Evolutionary conservation across 768 basidiomycete genomes (phyloP), one percentile per base, ranked within the genome.

Genomic region (Jaapia argillacea): DNA sequence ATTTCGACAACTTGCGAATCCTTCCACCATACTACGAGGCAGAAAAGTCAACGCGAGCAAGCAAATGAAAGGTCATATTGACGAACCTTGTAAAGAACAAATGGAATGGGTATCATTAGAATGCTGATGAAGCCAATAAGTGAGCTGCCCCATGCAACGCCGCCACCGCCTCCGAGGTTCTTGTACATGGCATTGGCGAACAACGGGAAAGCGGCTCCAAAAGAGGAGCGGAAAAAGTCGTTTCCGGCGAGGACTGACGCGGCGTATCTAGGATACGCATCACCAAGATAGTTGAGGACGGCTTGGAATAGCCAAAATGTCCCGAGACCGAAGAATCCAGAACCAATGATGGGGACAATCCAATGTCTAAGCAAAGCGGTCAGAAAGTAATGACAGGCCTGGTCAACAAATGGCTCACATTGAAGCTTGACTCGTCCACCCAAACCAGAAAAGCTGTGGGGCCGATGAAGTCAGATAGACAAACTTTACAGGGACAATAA

Each of bases 301-400:
- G 51, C 52, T 41, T 54, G 51, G 53, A 65, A 64, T 40, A 55
- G 54, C 36, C 62, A 54, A 45, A 58, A 59, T 16, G 60, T 53
- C 14, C 61, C 59, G 3, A 57, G 48, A 28, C 10, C 10, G 20
- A 10, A 38, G 37, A 38, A 38, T 21, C 10, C 10, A 7, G 37
- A 10, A 7, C 10, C 37, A 21, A 38, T 38, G 37, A 38, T 38
- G 10, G 37, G 37, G 10, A 38, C 37, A 7, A 22, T 10, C 10
- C 37, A 22, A 7, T 12, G 37, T 10, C 10, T 16, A 33, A 33
- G 31, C 10, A 10, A 33, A 10, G 16, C 16, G 31, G 10, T 33
- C 10, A 33, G 31, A 10, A 33, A 33, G 31, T 10, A 33, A 33
- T 33, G 31, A n/a, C n/a, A n/a, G n/a, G n/a, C n/a, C n/a, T 10